Conservation (phyloP, 2,329 filamentous ascomycete species). For the Sporothrix inflata region DNA sequence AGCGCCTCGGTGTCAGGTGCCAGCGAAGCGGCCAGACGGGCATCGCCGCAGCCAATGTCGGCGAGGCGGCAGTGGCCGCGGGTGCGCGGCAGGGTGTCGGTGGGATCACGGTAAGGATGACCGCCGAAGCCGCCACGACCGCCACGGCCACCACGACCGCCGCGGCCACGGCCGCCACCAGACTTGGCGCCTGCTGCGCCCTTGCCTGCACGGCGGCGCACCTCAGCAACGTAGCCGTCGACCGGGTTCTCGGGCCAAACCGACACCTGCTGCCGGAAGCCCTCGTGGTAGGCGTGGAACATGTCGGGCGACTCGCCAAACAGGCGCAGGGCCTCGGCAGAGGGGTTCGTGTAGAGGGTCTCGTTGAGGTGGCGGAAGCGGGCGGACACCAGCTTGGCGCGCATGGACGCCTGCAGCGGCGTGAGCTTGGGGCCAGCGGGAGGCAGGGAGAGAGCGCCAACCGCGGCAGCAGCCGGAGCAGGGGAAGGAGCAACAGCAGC, state of each 20-base stretch:
- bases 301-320: conserved; percentile 87
- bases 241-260: conserved; percentile 98
- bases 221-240: conserved; percentile 76
- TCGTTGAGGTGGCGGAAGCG: conserved; percentile 98
- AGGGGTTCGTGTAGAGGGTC: conserved; percentile 91
- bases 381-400: conserved; percentile 89
- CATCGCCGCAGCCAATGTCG: conserved; percentile 93
- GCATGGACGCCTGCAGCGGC: conserved; percentile 91
- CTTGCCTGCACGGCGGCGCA: conserved; percentile 58
- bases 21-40: conserved; percentile 73
- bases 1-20: conserved; percentile 66
- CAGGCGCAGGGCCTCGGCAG: conserved; percentile 76
- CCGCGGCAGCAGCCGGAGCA: conserved; percentile 34
- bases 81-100: conserved; percentile 68
- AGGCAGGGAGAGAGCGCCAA: conserved; percentile 45
- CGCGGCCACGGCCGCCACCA: conserved; percentile 31
- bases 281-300: conserved; percentile 94
- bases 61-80: conserved; percentile 76
- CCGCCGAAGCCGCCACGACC: conserved; percentile 36
- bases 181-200: conserved; percentile 31
- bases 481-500: neutral
- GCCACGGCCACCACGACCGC: conserved; percentile 35
- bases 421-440: conserved; percentile 67
- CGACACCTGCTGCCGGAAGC: conserved; percentile 92
- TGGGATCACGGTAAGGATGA: conserved; percentile 28